Percentiles rank a stretch among this genome's conserved stretches.
These are phyloP conservation scores for Hydnomerulius pinastri DNA, from an alignment of 768 basidiomycete genomes.

Conservation along the genomic window DNA sequence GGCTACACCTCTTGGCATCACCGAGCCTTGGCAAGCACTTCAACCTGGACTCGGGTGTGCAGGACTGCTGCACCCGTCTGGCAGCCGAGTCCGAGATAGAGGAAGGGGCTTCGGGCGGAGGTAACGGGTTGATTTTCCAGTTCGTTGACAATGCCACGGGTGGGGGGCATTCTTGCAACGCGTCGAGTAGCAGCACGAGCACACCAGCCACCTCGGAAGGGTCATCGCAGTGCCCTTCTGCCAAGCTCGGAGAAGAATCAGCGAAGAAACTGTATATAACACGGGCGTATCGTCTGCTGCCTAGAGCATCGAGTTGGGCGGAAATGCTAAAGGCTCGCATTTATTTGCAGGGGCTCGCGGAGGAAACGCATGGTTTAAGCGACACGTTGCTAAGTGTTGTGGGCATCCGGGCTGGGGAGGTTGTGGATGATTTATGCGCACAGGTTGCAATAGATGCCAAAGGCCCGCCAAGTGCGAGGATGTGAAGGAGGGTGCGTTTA, in stretches of 20 bases:
- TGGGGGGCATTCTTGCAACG: neutral
- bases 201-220: slow-evolving; percentile 15
- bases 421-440: slow-evolving; percentile 39
- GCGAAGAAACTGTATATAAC: slow-evolving; percentile 32
- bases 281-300: slow-evolving; percentile 45
- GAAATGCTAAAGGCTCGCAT: slow-evolving; percentile 25
- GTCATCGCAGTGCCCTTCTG: slow-evolving; percentile 23
- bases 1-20: slow-evolving; percentile 43
- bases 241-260: slow-evolving; percentile 12
- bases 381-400: slow-evolving; percentile 51
- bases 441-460: slow-evolving; percentile 5
- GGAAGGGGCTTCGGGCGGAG: neutral
- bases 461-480: slow-evolving; percentile 3
- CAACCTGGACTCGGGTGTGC: slow-evolving; percentile 26
- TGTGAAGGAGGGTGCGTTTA: slow-evolving; percentile 5
- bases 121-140: slow-evolving; percentile 6
- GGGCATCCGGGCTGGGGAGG: slow-evolving; percentile 46
- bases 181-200: slow-evolving; percentile 9
- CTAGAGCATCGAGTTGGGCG: slow-evolving; percentile 10
- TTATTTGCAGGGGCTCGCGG: slow-evolving; percentile 39
- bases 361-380: slow-evolving; percentile 40
- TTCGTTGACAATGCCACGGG: neutral
- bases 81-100: slow-evolving; percentile 8
- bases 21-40: slow-evolving; percentile 41
- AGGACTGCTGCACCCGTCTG: slow-evolving; percentile 9